Conservation (phyloP, 305 asterid species). For the Solanum chacoense region DNA sequence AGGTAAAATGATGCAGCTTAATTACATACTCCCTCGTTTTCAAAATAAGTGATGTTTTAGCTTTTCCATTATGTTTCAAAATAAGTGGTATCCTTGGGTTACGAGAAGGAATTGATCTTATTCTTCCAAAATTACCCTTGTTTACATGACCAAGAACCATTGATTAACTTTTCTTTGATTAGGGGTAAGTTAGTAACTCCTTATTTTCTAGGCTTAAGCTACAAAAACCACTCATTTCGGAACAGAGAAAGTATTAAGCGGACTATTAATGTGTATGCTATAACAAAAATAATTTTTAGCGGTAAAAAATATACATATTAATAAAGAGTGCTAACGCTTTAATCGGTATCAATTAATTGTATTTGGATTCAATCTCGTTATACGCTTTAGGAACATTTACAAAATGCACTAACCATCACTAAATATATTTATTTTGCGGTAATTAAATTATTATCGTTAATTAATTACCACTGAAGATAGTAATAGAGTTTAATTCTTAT, state of each 20-base stretch:
- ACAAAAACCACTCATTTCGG: neutral
- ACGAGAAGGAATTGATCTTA: neutral
- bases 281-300: too few species aligned
- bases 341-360: too few species aligned
- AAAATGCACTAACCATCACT: neutral
- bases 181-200: neutral
- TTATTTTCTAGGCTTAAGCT: too few species aligned
- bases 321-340: too few species aligned
- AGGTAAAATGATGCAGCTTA: neutral
- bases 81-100: neutral
- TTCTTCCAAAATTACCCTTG: neutral
- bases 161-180: neutral
- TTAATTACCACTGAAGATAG: neutral
- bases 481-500: too few species aligned
- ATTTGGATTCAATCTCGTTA: too few species aligned
- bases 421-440: fast-evolving
- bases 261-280: neutral
- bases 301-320: too few species aligned
- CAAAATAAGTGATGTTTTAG: neutral
- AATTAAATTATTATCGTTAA: too few species aligned
- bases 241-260: neutral
- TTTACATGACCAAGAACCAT: neutral
- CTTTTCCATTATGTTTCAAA: too few species aligned
- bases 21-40: neutral
- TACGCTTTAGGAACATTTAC: too few species aligned